Percentiles rank a stretch among this genome's conserved stretches.
These are phyloP conservation scores for Volvariella volvacea DNA, from an alignment of 1,284 basidiomycete genomes.

Conservation along the genomic window DNA sequence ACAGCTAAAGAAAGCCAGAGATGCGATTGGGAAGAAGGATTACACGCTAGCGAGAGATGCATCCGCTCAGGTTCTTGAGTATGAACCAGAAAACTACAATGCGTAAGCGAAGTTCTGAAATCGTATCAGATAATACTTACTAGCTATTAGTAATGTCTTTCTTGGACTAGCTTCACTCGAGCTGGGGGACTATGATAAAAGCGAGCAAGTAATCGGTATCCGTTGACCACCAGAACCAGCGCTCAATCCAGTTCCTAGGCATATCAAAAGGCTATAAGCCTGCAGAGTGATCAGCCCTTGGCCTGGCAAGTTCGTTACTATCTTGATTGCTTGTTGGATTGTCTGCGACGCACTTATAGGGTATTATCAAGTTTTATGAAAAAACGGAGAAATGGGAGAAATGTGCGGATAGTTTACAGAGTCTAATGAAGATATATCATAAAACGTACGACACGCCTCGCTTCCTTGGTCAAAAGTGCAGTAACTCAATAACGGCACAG, in stretches of 20 bases:
- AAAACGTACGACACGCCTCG: slow-evolving; percentile 39
- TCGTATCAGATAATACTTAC: slow-evolving; percentile 2
- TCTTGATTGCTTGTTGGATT: not conserved
- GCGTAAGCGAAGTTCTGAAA: slow-evolving; percentile 48
- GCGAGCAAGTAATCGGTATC: slow-evolving; percentile 69
- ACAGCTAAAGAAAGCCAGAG: slow-evolving; percentile 79
- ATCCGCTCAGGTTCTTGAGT: slow-evolving; percentile 58
- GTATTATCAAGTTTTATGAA: slow-evolving; percentile 72
- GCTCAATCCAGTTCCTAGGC: slow-evolving; percentile 38
- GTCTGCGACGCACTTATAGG: slow-evolving; percentile 32
- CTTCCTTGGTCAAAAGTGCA: slow-evolving; percentile 1
- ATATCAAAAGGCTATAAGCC: slow-evolving; percentile 67
- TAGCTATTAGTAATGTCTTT: slow-evolving; percentile 64
- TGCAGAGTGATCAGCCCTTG: slow-evolving; percentile 57
- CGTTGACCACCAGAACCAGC: slow-evolving; percentile 1
- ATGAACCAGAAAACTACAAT: slow-evolving; percentile 74
- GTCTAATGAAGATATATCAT: slow-evolving; percentile 46
- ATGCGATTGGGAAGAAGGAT: slow-evolving; percentile 72
- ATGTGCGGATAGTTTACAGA: slow-evolving; percentile 46
- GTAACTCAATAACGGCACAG: slow-evolving; percentile 29
- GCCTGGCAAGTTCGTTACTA: slow-evolving; percentile 69
- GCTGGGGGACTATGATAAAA: slow-evolving; percentile 59
- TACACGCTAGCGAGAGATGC: slow-evolving; percentile 64
- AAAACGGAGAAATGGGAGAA: slow-evolving; percentile 55
- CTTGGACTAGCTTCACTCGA: slow-evolving; percentile 74